Evolutionary conservation across 768 basidiomycete genomes (phyloP).

Genomic region (Kwoniella dendrophila): DNA sequence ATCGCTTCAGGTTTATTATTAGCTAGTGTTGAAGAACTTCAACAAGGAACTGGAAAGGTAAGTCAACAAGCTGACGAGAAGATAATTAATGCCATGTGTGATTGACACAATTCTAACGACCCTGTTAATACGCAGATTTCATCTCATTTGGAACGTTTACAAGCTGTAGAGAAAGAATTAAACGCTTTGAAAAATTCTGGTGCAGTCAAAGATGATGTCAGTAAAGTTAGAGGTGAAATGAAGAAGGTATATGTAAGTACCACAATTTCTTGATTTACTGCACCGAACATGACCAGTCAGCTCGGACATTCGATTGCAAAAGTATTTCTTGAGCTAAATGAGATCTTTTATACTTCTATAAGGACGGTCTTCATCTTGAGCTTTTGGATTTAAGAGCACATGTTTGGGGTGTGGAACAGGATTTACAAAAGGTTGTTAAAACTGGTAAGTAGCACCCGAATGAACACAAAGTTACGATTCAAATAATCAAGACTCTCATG

Average conservation of each 20-base stretch:
- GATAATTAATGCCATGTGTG: not conserved
- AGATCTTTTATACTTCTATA: not conserved
- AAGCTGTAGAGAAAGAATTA: conserved; percentile 85
- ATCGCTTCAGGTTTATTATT: conserved; percentile 82
- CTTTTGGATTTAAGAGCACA: conserved; percentile 54
- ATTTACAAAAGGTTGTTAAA: conserved; percentile 48
- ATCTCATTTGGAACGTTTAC: conserved; percentile 56
- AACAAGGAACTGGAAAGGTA: conserved; percentile 80
- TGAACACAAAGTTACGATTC: no score
- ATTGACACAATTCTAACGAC: not conserved
- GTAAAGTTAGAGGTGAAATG: conserved; percentile 72
- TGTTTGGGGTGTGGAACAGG: conserved; percentile 57
- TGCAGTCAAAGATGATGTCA: conserved; percentile 77
- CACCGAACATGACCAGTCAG: not conserved
- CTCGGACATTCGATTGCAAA: not conserved
- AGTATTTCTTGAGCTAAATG: not conserved
- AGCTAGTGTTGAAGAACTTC: conserved; percentile 82
- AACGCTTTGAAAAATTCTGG: conserved; percentile 70
- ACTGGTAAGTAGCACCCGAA: no score
- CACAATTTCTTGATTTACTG: not conserved
- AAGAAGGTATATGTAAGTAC: conserved; percentile 72
- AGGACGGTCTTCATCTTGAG: conserved; percentile 56
- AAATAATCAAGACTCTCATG: not conserved
- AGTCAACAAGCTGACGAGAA: conserved; percentile 3
- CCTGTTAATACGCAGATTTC: conserved; percentile 47